Conservation (phyloP, 2,329 filamentous ascomycete genomes). For the Sporothrix schenckii region DNA sequence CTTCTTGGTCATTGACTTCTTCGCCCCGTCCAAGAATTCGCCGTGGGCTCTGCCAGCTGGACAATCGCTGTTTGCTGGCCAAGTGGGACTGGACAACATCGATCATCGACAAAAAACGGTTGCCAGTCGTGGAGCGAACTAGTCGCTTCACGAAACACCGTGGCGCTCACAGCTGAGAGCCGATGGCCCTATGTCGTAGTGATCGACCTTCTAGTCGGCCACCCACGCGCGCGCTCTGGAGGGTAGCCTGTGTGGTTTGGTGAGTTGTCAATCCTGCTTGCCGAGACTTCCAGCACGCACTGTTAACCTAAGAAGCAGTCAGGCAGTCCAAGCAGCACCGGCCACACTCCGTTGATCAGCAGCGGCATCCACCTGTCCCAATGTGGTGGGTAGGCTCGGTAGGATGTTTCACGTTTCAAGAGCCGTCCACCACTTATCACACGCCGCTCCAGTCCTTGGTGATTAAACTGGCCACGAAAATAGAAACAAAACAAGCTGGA, state of each 20-base stretch:
- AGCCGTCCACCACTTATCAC: conserved; percentile 20
- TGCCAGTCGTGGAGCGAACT: neutral
- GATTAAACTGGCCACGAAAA: conserved; percentile 32
- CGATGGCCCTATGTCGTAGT: neutral
- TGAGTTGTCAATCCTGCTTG: no score
- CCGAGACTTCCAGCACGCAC: no score
- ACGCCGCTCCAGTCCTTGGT: conserved; percentile 28
- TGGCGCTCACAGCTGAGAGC: neutral
- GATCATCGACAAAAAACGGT: neutral
- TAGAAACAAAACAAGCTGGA: conserved; percentile 27
- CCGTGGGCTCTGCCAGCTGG: neutral
- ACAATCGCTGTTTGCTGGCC: neutral
- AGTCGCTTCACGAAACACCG: conserved; percentile 17
- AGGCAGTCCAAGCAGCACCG: neutral
- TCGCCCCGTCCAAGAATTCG: no score
- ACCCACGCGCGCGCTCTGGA: conserved; percentile 11
- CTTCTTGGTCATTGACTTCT: neutral
- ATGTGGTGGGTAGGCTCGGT: conserved; percentile 20
- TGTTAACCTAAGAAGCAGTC: neutral
- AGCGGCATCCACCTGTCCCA: neutral
- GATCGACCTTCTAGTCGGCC: neutral
- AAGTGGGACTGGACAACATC: neutral
- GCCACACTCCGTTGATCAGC: neutral
- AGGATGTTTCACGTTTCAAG: conserved; percentile 32
- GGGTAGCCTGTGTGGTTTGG: neutral